These are phyloP conservation scores for Orbilia blumenaviensis DNA, from an alignment of 2,329 filamentous ascomycete genomes.

Conservation along the genomic window DNA sequence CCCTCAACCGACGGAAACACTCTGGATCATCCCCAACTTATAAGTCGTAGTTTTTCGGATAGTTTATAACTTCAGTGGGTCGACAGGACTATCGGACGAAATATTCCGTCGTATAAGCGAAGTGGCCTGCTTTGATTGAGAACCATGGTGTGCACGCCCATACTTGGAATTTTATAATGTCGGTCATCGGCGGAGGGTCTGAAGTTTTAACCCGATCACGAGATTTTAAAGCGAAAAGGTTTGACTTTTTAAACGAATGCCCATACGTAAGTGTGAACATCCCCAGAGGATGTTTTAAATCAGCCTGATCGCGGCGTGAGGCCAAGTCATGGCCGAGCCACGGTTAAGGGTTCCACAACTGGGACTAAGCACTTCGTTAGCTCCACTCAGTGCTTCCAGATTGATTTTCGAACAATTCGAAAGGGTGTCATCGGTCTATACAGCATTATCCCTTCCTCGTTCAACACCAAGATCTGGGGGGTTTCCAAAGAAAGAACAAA, in stretches of 20 bases:
- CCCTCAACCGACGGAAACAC: slow-evolving; percentile 25
- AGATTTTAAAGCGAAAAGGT: not conserved
- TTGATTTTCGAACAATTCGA: not conserved
- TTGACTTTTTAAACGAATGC: not conserved
- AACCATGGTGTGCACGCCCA: not conserved
- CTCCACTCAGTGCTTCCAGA: not conserved
- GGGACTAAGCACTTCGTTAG: not conserved
- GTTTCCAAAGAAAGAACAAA: too few species aligned
- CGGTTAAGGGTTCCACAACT: slow-evolving; percentile 10
- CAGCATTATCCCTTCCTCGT: not conserved
- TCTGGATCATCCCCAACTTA: slow-evolving; percentile 18
- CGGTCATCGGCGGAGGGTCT: not conserved
- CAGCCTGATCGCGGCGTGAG: slow-evolving; percentile 10
- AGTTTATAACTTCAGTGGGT: slow-evolving; percentile 39
- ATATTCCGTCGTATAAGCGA: slow-evolving; percentile 46
- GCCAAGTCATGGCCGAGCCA: slow-evolving; percentile 9
- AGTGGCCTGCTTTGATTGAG: not conserved
- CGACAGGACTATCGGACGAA: slow-evolving; percentile 48
- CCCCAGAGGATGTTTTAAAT: not conserved
- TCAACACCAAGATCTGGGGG: not conserved
- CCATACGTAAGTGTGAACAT: not conserved
- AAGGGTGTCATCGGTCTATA: not conserved
- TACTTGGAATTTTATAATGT: slow-evolving; percentile 16
- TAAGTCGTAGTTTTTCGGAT: slow-evolving; percentile 24
- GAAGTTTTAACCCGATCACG: slow-evolving; percentile 15